Percentiles rank a stretch among this genome's conserved stretches.
Conservation (phyloP, 306 rosid species). For the Cucurbita moschata region DNA sequence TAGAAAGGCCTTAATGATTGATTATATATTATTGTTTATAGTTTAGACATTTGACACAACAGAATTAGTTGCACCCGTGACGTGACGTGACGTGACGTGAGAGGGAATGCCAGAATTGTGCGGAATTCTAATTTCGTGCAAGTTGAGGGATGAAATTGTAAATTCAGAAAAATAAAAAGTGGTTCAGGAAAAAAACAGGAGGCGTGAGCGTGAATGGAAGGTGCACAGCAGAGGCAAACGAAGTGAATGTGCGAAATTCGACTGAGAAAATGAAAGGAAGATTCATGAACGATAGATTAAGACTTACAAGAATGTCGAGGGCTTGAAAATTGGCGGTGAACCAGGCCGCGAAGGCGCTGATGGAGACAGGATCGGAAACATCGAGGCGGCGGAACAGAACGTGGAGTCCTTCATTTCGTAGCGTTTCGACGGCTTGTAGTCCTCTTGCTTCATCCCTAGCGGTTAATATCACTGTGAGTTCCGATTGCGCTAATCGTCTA, state of each 20-base stretch:
- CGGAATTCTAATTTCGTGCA: neutral
- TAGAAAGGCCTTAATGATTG: too few species aligned
- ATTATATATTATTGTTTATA: too few species aligned
- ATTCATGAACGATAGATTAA: too few species aligned
- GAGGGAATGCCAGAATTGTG: neutral
- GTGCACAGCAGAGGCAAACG: neutral
- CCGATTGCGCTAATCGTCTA: conserved; percentile 49
- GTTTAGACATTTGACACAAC: too few species aligned
- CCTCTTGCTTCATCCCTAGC: conserved; percentile 58
- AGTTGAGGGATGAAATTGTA: neutral
- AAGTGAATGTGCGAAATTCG: too few species aligned
- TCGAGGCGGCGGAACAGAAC: conserved; percentile 43
- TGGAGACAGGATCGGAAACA: conserved; percentile 54
- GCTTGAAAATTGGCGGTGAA: conserved; percentile 34
- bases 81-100: neutral
- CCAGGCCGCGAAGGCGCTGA: conserved; percentile 32
- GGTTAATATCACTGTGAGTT: conserved; percentile 48
- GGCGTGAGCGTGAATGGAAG: neutral
- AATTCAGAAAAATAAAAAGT: neutral
- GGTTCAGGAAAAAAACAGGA: neutral
- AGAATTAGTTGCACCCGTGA: too few species aligned
- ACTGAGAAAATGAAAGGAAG: too few species aligned
- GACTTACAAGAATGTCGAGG: conserved; percentile 63
- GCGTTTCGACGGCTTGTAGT: conserved; percentile 25
- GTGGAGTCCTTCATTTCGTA: conserved; percentile 26